Evolutionary conservation across 202 grass and related monocot genomes (phyloP).

Genomic region (Eragrostis tef): DNA sequence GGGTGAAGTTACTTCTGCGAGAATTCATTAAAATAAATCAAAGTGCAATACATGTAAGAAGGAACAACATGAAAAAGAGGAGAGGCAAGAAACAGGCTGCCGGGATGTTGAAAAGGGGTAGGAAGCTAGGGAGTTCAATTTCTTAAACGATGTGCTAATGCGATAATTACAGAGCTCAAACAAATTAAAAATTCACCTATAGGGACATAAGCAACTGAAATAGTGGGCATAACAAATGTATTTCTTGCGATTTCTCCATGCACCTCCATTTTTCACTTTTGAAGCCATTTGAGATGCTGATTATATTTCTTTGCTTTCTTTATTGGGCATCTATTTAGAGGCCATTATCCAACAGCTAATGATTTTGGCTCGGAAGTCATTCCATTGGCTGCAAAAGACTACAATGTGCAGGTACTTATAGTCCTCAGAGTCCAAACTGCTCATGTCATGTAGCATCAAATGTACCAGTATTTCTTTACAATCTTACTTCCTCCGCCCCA

Average conservation of each 20-base stretch:
- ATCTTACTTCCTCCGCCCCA: too few relatives aligned
- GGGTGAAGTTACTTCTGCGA: too few relatives aligned
- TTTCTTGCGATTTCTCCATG: conserved; percentile 5
- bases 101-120: too few relatives aligned
- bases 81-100: too few relatives aligned
- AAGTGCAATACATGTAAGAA: too few relatives aligned
- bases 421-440: conserved; percentile 2
- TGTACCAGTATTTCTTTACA: neutral
- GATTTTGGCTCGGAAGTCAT: conserved; percentile 90
- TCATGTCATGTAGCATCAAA: neutral
- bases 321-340: conserved; percentile 48
- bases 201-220: conserved; percentile 70
- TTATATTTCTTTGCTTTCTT: conserved; percentile 28
- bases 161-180: too few relatives aligned
- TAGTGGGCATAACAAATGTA: conserved; percentile 21
- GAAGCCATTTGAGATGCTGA: neutral
- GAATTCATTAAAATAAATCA: too few relatives aligned
- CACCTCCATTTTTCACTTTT: conserved; percentile 20
- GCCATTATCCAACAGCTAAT: conserved; percentile 67
- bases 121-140: too few relatives aligned
- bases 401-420: conserved; percentile 66
- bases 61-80: too few relatives aligned
- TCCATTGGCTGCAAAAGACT: conserved; percentile 74
- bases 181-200: conserved; percentile 55
- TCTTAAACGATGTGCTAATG: too few relatives aligned